Conservation (phyloP, 2,329 filamentous ascomycete genomes). For the Magnaporthiopsis rhizophila region DNA sequence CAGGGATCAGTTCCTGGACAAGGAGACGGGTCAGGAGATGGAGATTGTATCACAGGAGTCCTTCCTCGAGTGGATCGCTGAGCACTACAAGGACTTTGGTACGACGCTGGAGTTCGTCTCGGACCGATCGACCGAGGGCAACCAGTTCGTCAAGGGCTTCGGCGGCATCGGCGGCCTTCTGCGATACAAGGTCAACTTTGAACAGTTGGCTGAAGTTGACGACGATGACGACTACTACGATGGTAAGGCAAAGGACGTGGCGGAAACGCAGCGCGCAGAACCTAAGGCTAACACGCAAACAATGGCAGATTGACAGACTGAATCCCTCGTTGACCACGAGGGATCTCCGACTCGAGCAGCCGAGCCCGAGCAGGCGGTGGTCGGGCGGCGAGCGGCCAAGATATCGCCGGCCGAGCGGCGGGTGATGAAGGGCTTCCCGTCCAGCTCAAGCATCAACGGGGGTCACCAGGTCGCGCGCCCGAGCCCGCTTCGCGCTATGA, state of each 20-base stretch:
- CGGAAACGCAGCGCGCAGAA: neutral
- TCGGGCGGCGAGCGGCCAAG: constrained; percentile 15
- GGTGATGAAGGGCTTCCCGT: constrained; percentile 36
- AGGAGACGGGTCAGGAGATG: constrained; percentile 95
- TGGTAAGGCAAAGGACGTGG: constrained; percentile 28
- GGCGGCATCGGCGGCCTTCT: constrained; percentile 96
- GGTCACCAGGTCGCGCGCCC: constrained; percentile 48
- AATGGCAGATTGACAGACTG: constrained; percentile 72
- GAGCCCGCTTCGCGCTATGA: constrained; percentile 62
- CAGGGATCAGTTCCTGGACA: constrained; percentile 87
- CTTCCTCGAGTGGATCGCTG: constrained; percentile 99
- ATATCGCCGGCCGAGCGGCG: constrained; percentile 32
- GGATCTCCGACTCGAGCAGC: constrained; percentile 59
- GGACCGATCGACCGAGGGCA: constrained; percentile 93
- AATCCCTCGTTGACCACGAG: constrained; percentile 83
- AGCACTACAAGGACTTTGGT: constrained; percentile 97
- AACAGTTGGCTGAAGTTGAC: constrained; percentile 86
- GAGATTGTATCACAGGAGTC: constrained; percentile 79
- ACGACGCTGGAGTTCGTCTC: constrained; percentile 95
- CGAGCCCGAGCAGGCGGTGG: constrained; percentile 3
- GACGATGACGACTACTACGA: constrained; percentile 92
- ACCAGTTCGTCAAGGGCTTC: constrained; percentile 99
- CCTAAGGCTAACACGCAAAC: neutral
- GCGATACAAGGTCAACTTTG: constrained; percentile 99
- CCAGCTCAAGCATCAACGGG: constrained; percentile 35